phyloP scores from a whole-genome alignment of 768 basidiomycete species.

The Calocybe indica region DNA sequence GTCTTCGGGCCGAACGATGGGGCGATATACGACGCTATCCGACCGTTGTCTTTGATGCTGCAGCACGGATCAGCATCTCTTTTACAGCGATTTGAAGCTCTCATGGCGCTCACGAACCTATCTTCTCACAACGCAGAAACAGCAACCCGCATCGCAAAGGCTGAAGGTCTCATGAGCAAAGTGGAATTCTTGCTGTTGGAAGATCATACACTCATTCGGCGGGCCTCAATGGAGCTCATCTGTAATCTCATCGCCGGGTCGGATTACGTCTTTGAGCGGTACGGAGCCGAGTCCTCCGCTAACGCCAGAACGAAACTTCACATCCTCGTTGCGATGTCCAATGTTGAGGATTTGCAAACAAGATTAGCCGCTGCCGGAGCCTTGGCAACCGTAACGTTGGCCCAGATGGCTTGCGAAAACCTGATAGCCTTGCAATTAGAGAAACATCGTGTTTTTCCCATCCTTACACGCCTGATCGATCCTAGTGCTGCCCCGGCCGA shows the following conservation, averaged over 20 bases:
- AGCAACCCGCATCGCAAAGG: constrained; percentile 60
- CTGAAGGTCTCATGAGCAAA: constrained; percentile 54
- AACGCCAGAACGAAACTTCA: constrained; percentile 62
- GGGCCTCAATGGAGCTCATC: constrained; percentile 86
- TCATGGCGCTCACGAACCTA: constrained; percentile 96
- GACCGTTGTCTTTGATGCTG: constrained; percentile 72
- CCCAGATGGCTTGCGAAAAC: constrained; percentile 50
- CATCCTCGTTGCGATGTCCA: constrained; percentile 77
- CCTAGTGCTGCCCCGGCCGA: constrained; percentile 34
- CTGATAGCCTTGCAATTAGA: constrained; percentile 64
- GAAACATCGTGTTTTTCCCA: constrained; percentile 53
- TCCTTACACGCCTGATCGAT: constrained; percentile 65
- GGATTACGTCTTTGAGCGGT: constrained; percentile 70
- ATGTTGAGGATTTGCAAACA: constrained; percentile 81
- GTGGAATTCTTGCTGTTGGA: constrained; percentile 75
- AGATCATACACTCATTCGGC: constrained; percentile 73
- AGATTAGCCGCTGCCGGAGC: constrained; percentile 89
- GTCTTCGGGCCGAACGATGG: constrained; percentile 86
- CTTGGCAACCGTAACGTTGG: constrained; percentile 71
- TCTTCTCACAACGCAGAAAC: constrained; percentile 69
- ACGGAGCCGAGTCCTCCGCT: constrained; percentile 39
- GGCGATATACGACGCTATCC: constrained; percentile 75
- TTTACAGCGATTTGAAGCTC: constrained; percentile 84
- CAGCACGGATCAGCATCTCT: constrained; percentile 61
- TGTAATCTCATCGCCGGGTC: constrained; percentile 86